phyloP scores from a whole-genome alignment of 2,329 filamentous ascomycete genomes.

The Graphilbum ipis-grandicollis region DNA sequence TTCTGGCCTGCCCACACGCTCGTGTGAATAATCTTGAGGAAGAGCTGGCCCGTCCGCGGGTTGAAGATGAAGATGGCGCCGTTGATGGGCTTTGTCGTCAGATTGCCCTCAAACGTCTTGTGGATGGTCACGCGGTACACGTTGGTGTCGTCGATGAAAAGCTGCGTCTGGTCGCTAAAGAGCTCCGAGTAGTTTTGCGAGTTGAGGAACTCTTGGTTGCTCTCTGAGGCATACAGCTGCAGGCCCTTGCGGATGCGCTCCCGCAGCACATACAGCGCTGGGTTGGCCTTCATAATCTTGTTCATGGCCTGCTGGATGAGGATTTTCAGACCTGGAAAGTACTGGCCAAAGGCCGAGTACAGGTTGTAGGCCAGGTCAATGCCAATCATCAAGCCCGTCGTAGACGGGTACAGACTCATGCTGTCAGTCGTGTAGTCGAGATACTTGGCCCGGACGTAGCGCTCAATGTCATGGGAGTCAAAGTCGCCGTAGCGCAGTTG shows the following conservation, averaged over 20 bases:
- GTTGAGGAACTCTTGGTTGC: constrained; percentile 97
- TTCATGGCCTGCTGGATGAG: constrained; percentile 97
- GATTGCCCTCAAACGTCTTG: constrained; percentile 97
- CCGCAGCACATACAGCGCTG: constrained; percentile 83
- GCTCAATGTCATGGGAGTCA: constrained; percentile 96
- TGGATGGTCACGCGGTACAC: constrained; percentile 99
- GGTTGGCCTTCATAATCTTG: constrained; percentile 99
- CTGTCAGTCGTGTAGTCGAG: constrained; percentile 97
- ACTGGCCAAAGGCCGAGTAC: constrained; percentile 95
- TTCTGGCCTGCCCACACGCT: constrained; percentile 99
- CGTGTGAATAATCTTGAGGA: constrained; percentile 98
- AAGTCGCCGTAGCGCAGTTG: constrained; percentile 86
- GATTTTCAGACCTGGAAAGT: constrained; percentile 94
- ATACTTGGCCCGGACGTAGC: constrained; percentile 94
- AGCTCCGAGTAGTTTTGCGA: constrained; percentile 98
- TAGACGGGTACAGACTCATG: constrained; percentile 95
- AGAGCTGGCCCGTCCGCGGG: constrained; percentile 90
- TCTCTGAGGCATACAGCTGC: constrained; percentile 94
- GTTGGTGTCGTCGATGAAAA: constrained; percentile 98
- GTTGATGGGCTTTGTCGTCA: constrained; percentile 99
- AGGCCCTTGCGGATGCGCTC: constrained; percentile 98
- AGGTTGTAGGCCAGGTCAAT: constrained; percentile 97
- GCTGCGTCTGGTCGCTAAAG: constrained; percentile 96
- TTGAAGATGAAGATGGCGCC: constrained; percentile 99
- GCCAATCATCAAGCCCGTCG: constrained; percentile 92